Conservation (phyloP, 306 rosid genomes). For the Ziziphus jujuba region DNA sequence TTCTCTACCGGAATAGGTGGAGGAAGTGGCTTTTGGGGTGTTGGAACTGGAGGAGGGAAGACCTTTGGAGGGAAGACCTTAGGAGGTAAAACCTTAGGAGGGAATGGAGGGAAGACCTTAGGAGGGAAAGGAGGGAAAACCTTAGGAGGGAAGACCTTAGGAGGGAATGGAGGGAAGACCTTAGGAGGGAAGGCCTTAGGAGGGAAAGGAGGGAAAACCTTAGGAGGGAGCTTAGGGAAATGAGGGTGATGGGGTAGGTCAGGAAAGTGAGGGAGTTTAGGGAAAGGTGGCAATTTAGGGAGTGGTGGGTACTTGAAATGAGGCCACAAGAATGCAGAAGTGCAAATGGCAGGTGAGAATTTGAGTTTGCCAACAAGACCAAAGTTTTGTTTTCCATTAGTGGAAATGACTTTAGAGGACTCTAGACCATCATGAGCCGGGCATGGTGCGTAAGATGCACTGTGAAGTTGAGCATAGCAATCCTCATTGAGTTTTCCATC, state of each 20-base stretch:
- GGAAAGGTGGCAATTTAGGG: slow-evolving; percentile 31
- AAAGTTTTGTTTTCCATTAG: slow-evolving; percentile 49
- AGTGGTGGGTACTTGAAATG: slow-evolving; percentile 39
- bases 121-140: slow-evolving; percentile 6
- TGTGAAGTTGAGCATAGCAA: slow-evolving; percentile 81
- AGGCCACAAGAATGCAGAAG: slow-evolving; percentile 68
- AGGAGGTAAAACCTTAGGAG: slow-evolving; percentile 2
- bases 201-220: slow-evolving; percentile 36
- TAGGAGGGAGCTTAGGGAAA: slow-evolving; percentile 14
- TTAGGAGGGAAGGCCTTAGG: slow-evolving; percentile 24
- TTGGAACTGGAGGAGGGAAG: slow-evolving; percentile 2
- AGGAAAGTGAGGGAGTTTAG: slow-evolving; percentile 14
- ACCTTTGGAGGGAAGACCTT: slow-evolving; percentile 19
- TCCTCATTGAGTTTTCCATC: slow-evolving; percentile 56
- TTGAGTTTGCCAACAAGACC: slow-evolving; percentile 52
- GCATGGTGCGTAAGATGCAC: slow-evolving; percentile 65
- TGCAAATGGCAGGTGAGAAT: slow-evolving; percentile 64
- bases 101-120: slow-evolving; percentile 15
- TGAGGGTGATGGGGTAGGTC: slow-evolving; percentile 8
- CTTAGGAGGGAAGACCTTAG: slow-evolving; percentile 12
- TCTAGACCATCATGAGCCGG: slow-evolving; percentile 54
- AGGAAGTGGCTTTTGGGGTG: slow-evolving; percentile 19
- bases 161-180: slow-evolving; percentile 5
- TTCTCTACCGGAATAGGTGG: slow-evolving; percentile 6
- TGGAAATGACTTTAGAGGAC: slow-evolving; percentile 47